Percentiles rank a stretch among this genome's conserved stretches.
Evolutionary conservation across 345 rosid species (phyloP).

Genomic region (Bretschneidera sinensis): DNA sequence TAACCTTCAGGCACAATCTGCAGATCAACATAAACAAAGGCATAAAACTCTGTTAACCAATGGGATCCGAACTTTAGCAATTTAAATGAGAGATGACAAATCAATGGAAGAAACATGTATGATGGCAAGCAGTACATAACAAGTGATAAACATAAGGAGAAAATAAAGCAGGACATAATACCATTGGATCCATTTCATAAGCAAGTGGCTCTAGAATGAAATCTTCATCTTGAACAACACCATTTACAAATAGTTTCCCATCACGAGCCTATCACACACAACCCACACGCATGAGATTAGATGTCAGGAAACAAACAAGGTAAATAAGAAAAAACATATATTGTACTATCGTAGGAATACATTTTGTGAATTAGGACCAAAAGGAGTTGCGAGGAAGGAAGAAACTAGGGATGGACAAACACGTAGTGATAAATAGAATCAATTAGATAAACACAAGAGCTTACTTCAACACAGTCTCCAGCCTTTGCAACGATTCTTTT

Average conservation of each 20-base stretch:
- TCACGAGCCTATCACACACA: slow-evolving; percentile 47
- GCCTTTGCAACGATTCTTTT: slow-evolving; percentile 91
- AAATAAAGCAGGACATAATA: slow-evolving; percentile 19
- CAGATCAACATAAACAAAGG: slow-evolving; percentile 12
- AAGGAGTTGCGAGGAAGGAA: too few relatives aligned
- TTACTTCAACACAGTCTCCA: slow-evolving; percentile 86
- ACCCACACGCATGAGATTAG: neutral
- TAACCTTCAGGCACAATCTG: slow-evolving; percentile 81
- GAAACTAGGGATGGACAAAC: slow-evolving; percentile 10
- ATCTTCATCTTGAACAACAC: slow-evolving; percentile 51
- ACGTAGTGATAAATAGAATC: slow-evolving; percentile 14
- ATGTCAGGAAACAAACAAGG: neutral
- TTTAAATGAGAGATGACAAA: neutral
- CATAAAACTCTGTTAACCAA: neutral
- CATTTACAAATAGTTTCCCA: slow-evolving; percentile 74
- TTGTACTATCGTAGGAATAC: too few relatives aligned
- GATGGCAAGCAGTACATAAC: neutral
- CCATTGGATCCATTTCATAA: slow-evolving; percentile 74
- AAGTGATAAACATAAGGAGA: neutral
- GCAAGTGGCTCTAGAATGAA: slow-evolving; percentile 67
- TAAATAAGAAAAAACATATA: too few relatives aligned
- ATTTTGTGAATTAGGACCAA: too few relatives aligned
- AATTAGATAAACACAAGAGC: slow-evolving; percentile 26
- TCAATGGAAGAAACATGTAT: neutral
- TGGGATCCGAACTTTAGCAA: neutral